A percentile compares a stretch with the other conserved stretches of the same genome.
Conservation (phyloP, 257 asterid genomes). For the Ballota nigra region DNA sequence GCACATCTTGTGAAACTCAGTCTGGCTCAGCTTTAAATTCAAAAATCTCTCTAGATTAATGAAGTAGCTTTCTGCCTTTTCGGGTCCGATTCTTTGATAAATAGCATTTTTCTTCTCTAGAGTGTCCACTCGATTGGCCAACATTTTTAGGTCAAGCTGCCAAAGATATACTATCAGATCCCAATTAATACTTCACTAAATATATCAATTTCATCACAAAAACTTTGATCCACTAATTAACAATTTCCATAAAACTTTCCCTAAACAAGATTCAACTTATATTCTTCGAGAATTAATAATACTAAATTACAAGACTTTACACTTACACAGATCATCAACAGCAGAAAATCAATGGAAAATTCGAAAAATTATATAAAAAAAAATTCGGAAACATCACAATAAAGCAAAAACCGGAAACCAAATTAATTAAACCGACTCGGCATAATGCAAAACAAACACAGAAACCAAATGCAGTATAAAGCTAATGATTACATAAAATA, state of each 20-base stretch:
- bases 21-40: conserved; percentile 46
- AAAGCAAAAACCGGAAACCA: too few relatives aligned
- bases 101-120: conserved; percentile 54
- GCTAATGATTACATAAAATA: background rate
- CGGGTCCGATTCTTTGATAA: conserved; percentile 51
- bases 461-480: conserved; percentile 11
- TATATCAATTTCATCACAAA: background rate
- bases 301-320: background rate
- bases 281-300: background rate
- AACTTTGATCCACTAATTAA: background rate
- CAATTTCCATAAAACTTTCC: background rate
- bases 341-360: background rate
- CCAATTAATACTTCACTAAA: conserved; percentile 17
- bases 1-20: conserved; percentile 57
- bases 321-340: conserved; percentile 6
- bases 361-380: background rate
- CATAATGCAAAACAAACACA: background rate
- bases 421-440: background rate
- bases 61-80: conserved; percentile 61
- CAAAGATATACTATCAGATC: conserved; percentile 30
- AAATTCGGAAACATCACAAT: background rate
- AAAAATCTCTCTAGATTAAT: conserved; percentile 46
- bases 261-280: conserved; percentile 4
- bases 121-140: conserved; percentile 55
- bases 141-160: conserved; percentile 44